phyloP scores from a whole-genome alignment of 73 alveolate species.

The Durusdinium trenchii region DNA sequence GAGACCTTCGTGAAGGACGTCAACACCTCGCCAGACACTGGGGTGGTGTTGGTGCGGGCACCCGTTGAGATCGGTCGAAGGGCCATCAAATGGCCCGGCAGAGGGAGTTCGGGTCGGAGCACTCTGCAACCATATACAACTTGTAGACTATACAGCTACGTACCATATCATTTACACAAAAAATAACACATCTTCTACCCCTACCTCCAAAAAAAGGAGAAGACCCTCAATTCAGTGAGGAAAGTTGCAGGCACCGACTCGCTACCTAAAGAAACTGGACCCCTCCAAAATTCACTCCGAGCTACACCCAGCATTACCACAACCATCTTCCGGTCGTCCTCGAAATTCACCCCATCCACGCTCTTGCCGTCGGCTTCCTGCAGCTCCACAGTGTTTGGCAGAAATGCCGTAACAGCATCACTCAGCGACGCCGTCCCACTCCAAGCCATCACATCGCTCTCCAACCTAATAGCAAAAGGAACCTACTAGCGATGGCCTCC shows the following conservation, averaged over 20 bases:
- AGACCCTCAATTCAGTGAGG: background rate
- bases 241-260: background rate
- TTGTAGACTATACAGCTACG: too few relatives aligned
- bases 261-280: background rate
- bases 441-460: too few relatives aligned
- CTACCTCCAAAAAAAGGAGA: background rate
- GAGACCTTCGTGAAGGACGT: slow-evolving; percentile 78
- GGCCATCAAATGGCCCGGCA: background rate
- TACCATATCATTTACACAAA: too few relatives aligned
- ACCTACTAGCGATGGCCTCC: too few relatives aligned
- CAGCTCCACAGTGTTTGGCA: background rate
- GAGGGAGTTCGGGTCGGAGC: too few relatives aligned
- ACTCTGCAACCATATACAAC: too few relatives aligned
- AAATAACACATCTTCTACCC: background rate
- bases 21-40: slow-evolving; percentile 15
- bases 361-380: slow-evolving; percentile 58
- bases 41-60: background rate
- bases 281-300: background rate
- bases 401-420: background rate
- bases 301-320: slow-evolving; percentile 16
- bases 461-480: too few relatives aligned
- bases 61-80: background rate
- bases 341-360: slow-evolving; percentile 70
- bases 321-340: slow-evolving; percentile 85
- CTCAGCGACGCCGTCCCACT: too few relatives aligned